Evolutionary conservation across 208 protist species (phyloP).

Genomic region (Wallacemonas sp.): DNA sequence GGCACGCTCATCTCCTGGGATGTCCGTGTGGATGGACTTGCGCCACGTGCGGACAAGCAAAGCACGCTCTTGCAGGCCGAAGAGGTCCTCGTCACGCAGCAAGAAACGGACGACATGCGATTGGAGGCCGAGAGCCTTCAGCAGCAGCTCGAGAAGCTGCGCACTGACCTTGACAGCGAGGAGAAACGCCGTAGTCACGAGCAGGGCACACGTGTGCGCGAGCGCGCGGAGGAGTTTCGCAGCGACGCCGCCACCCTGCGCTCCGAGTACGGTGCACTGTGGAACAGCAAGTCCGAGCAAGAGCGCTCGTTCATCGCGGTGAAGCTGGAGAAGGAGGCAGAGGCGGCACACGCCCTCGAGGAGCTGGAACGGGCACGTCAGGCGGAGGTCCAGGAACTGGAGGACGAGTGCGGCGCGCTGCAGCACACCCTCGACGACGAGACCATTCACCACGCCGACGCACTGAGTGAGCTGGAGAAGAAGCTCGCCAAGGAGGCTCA

Average conservation of each 20-base stretch:
- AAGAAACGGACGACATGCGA: slow-evolving; percentile 92
- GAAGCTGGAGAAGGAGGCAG: slow-evolving; percentile 78
- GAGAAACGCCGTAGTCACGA: slow-evolving; percentile 92
- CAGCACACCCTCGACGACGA: slow-evolving; percentile 71
- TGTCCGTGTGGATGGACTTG: slow-evolving; percentile 69
- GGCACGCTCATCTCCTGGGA: slow-evolving; percentile 90
- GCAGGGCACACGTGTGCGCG: slow-evolving; percentile 90
- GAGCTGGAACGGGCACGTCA: slow-evolving; percentile 84
- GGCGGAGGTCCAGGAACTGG: slow-evolving; percentile 82
- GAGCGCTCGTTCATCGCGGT: slow-evolving; percentile 90
- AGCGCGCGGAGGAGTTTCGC: slow-evolving; percentile 89
- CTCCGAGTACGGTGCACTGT: slow-evolving; percentile 77
- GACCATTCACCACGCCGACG: slow-evolving; percentile 32
- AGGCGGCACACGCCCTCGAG: slow-evolving; percentile 62
- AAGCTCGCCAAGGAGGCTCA: slow-evolving; percentile 28
- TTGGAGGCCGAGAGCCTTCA: slow-evolving; percentile 79
- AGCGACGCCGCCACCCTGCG: slow-evolving; percentile 62
- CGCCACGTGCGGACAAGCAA: slow-evolving; percentile 21
- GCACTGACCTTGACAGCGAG: slow-evolving; percentile 93
- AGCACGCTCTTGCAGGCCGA: slow-evolving; percentile 33
- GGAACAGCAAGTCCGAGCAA: slow-evolving; percentile 87
- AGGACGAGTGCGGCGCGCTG: slow-evolving; percentile 64
- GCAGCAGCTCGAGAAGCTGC: slow-evolving; percentile 88
- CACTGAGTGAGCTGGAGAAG: slow-evolving; percentile 31
- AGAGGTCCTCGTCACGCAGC: slow-evolving; percentile 94